Percentiles rank a stretch among this genome's conserved stretches.
Evolutionary conservation across 2,329 filamentous ascomycete genomes (phyloP).

Genomic region (Aspergillus sp.): DNA sequence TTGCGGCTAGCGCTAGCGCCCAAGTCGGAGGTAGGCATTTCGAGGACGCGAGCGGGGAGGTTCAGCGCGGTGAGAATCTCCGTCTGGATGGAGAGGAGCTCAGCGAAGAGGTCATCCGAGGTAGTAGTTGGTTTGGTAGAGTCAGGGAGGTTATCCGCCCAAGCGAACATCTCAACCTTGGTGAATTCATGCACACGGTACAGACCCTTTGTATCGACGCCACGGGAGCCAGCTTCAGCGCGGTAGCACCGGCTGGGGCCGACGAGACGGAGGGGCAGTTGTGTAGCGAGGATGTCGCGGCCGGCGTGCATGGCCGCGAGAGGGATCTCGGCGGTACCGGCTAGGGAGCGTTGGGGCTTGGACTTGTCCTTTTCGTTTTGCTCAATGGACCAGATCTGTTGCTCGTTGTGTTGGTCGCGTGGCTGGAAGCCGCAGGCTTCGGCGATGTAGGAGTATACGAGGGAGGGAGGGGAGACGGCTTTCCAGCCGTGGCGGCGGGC

Average conservation of each 20-base stretch:
- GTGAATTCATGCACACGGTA: constrained; percentile 99
- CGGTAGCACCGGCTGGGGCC: constrained; percentile 92
- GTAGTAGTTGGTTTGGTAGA: constrained; percentile 21
- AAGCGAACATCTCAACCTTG: constrained; percentile 97
- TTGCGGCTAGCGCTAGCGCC: constrained; percentile 87
- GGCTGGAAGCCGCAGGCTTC: constrained; percentile 93
- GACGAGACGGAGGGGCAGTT: constrained; percentile 76
- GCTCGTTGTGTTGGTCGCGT: constrained; percentile 84
- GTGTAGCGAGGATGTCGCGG: constrained; percentile 62
- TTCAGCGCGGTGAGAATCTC: constrained; percentile 77
- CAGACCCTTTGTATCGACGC: constrained; percentile 87
- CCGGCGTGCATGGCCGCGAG: constrained; percentile 88
- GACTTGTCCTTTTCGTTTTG: constrained; percentile 65
- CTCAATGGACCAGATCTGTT: constrained; percentile 82
- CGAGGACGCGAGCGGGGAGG: constrained; percentile 82
- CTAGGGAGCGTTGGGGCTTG: constrained; percentile 72
- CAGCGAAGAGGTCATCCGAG: constrained; percentile 65
- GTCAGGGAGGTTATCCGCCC: constrained; percentile 65
- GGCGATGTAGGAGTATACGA: constrained; percentile 91
- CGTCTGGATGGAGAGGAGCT: constrained; percentile 84
- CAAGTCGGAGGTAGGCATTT: constrained; percentile 88
- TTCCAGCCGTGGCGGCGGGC: constrained; percentile 76
- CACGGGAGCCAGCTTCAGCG: constrained; percentile 88
- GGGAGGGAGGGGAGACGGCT: constrained; percentile 77
- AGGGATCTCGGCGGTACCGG: constrained; percentile 92